Base-by-base conservation (phyloP, 148 eudicot genomes). In the Camellia sinensis region DNA sequence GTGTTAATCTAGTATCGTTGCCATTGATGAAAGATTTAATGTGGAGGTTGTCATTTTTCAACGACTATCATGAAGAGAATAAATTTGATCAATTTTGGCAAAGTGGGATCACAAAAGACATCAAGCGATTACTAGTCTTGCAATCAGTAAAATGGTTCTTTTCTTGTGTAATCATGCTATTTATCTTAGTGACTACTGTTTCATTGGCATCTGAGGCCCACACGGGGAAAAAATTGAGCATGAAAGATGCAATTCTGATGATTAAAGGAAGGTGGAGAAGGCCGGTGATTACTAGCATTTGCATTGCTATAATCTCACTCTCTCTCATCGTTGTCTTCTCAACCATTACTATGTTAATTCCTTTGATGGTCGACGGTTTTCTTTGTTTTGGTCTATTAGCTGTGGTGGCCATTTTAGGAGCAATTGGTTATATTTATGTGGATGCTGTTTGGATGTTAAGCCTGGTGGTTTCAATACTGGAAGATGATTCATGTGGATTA, bases 391-490 rank as follows among this genome's bases (percentile, higher is more conserved):
- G 22, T 60, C 18, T 56, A 19, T 0, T 37, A 0, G 2, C n/a
- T 40, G 74, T 41, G 0, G 41, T 57, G 9, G 7, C 13, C 41
- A 44, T 70, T 45, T 8, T 41, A 11, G 29, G n/a, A 15, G 61
- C 21, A 43, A 4, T 70, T 44, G 56, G 37, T 61, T 59, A 68
- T 62, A 2, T 78, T 56, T 78, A 78, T 53, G 21, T 56, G 56
- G 37, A 18, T 43, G 21, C 75, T 19, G 29, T 67, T 53, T 68
- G 54, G 80, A 78, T 54, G 37, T 15, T 78, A 74, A 68, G 64
- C 15, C 0, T 78, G n/a, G 80, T 67, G 15, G 37, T 53, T 78
- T 37, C 74, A 17, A 21, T 78, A 4, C 2, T 78, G 17, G 74
- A 78, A 59, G 62, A 67, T 13, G 37, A 57, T 15, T 52, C 63